Conservation (phyloP, 176 grass and related monocot genomes). For the Aegilops sharonensis region DNA sequence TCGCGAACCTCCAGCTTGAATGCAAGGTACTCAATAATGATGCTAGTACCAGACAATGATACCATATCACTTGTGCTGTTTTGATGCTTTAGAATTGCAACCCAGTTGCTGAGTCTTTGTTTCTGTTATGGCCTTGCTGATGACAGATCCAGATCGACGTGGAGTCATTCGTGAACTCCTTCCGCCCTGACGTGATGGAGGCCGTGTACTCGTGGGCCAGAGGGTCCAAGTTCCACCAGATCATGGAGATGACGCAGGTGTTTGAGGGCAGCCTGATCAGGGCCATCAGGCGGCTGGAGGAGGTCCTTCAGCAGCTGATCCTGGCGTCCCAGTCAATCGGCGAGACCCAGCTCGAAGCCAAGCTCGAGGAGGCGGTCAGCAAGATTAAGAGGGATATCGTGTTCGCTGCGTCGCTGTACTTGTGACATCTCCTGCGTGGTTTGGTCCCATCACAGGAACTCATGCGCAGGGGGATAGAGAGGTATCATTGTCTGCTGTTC, state of each 20-base stretch:
- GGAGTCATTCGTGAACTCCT: slow-evolving; percentile 76
- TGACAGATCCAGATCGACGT: slow-evolving; percentile 82
- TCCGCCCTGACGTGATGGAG: slow-evolving; percentile 90
- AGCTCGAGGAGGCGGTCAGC: slow-evolving; percentile 74
- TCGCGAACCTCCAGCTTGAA: slow-evolving; percentile 60
- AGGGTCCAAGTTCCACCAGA: slow-evolving; percentile 84
- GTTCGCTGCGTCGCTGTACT: slow-evolving; percentile 65
- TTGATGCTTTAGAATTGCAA: neutral
- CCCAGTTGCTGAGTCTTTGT: neutral
- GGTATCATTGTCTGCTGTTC: too few relatives aligned
- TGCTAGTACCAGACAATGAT: neutral
- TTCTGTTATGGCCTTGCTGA: neutral
- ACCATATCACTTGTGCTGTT: neutral
- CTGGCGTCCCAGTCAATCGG: slow-evolving; percentile 78
- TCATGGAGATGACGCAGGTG: slow-evolving; percentile 83
- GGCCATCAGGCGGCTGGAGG: slow-evolving; percentile 84
- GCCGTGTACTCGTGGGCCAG: slow-evolving; percentile 78
- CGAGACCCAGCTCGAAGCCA: slow-evolving; percentile 69
- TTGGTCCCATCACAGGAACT: neutral
- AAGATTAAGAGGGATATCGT: slow-evolving; percentile 82
- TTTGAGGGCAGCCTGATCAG: slow-evolving; percentile 97
- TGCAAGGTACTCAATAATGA: slow-evolving; percentile 69
- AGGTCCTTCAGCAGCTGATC: slow-evolving; percentile 94
- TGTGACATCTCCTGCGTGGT: slow-evolving; percentile 22
- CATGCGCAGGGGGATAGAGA: neutral